Evolutionary conservation across 2,329 filamentous ascomycete species (phyloP).

Genomic region (Diplodia sapinea): DNA sequence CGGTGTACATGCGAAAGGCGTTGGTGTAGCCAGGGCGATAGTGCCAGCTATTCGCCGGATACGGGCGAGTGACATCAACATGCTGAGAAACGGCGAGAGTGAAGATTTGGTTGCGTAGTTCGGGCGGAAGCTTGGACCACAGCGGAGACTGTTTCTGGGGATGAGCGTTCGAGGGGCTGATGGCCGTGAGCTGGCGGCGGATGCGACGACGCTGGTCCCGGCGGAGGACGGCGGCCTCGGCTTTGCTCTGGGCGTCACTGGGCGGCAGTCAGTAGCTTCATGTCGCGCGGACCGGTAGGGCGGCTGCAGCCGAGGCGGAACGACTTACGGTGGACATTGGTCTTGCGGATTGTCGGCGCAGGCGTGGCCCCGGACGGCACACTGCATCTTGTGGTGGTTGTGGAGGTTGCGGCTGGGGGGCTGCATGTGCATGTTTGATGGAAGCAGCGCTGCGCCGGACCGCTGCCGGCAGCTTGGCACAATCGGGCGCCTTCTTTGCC

Average conservation of each 20-base stretch:
- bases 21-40: conserved; percentile 40
- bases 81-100: conserved; percentile 35
- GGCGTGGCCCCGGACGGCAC: neutral
- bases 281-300: neutral
- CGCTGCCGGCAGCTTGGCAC: no score
- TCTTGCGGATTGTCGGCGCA: neutral
- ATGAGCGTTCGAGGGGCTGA: conserved; percentile 36
- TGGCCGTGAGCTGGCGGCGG: conserved; percentile 35
- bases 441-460: neutral
- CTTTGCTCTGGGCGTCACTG: neutral
- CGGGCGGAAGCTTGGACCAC: conserved; percentile 38
- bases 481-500: neutral
- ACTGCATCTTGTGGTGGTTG: neutral
- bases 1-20: conserved; percentile 39
- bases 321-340: neutral
- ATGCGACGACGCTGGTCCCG: conserved; percentile 3
- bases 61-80: conserved; percentile 32
- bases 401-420: neutral
- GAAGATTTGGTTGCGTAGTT: conserved; percentile 39
- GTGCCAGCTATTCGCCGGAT: conserved; percentile 32
- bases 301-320: neutral
- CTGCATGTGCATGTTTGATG: neutral
- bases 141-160: conserved; percentile 37
- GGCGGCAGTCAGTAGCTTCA: neutral
- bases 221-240: neutral